Conservation (phyloP, 202 grass and related monocot genomes). For the Miscanthus sacchariflorus region DNA sequence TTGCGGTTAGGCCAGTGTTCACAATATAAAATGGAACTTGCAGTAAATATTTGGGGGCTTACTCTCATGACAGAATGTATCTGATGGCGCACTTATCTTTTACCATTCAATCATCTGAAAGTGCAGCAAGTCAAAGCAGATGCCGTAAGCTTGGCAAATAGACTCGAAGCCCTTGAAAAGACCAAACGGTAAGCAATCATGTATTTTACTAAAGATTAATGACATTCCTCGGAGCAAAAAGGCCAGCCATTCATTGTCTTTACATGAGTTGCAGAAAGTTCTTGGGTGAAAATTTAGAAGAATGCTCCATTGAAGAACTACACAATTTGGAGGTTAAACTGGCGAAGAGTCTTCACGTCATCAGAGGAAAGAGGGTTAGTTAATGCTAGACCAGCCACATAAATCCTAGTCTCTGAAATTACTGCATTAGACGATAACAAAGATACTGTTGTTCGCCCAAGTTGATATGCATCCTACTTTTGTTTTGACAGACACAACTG, state of each 20-base stretch:
- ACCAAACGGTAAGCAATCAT: slow-evolving; percentile 54
- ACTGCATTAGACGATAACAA: neutral
- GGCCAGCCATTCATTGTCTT: neutral
- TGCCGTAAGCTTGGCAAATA: slow-evolving; percentile 46
- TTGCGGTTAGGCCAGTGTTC: neutral
- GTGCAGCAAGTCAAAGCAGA: slow-evolving; percentile 67
- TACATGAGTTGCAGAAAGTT: slow-evolving; percentile 57
- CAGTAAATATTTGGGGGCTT: neutral
- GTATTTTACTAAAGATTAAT: neutral
- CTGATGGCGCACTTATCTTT: slow-evolving; percentile 21
- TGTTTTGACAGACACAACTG: slow-evolving; percentile 59
- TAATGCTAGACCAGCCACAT: neutral
- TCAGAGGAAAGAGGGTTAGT: slow-evolving; percentile 74
- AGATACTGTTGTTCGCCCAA: slow-evolving; percentile 12
- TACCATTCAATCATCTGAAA: slow-evolving; percentile 43
- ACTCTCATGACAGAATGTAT: slow-evolving; percentile 1
- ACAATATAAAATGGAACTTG: slow-evolving; percentile 17
- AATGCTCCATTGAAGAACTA: slow-evolving; percentile 64
- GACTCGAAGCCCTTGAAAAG: slow-evolving; percentile 64
- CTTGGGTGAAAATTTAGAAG: slow-evolving; percentile 72
- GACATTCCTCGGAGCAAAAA: neutral
- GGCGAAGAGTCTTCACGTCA: slow-evolving; percentile 58
- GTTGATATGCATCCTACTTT: slow-evolving; percentile 32
- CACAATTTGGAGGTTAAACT: slow-evolving; percentile 53
- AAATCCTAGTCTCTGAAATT: neutral